A percentile compares a stretch with the other conserved stretches of the same genome.
Evolutionary conservation across 345 rosid genomes (phyloP).

Genomic region (Aquilaria sinensis): DNA sequence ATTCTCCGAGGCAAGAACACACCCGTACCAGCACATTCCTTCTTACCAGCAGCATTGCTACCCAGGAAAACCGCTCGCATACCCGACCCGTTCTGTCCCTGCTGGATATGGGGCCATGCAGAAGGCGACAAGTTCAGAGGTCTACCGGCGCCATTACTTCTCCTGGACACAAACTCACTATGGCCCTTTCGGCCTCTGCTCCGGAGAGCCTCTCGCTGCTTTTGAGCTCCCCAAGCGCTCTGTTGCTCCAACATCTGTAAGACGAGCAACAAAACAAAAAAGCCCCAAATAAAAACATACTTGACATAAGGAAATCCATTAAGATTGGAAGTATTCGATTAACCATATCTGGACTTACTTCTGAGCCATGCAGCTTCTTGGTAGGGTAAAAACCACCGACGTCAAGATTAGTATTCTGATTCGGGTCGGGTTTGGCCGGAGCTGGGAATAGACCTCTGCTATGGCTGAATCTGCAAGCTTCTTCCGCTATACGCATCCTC

Average conservation of each 20-base stretch:
- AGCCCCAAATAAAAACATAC: background rate
- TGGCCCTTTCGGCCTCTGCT: slow-evolving; percentile 6
- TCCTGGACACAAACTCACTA: background rate
- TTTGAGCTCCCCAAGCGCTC: slow-evolving; percentile 16
- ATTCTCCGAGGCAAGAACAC: slow-evolving; percentile 70
- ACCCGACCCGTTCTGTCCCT: slow-evolving; percentile 23
- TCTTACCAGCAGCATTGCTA: slow-evolving; percentile 23
- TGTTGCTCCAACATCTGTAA: slow-evolving; percentile 27
- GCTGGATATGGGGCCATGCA: slow-evolving; percentile 54
- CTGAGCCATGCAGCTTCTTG: slow-evolving; percentile 47
- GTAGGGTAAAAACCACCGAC: slow-evolving; percentile 15
- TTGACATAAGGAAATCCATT: background rate
- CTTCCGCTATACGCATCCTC: slow-evolving; percentile 22
- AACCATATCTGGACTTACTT: slow-evolving; percentile 23
- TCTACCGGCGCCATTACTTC: slow-evolving; percentile 6
- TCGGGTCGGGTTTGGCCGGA: slow-evolving; percentile 14
- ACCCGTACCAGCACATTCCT: slow-evolving; percentile 71
- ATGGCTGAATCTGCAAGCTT: slow-evolving; percentile 12
- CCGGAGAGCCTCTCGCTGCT: slow-evolving; percentile 12
- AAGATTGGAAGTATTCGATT: background rate
- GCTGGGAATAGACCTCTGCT: slow-evolving; percentile 22
- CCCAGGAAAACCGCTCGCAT: slow-evolving; percentile 57
- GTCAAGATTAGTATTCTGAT: slow-evolving; percentile 14
- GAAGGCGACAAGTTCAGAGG: slow-evolving; percentile 33
- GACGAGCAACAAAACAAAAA: slow-evolving; percentile 17